Conservation (phyloP, 441 rosid species). For the Eruca vesicaria region DNA sequence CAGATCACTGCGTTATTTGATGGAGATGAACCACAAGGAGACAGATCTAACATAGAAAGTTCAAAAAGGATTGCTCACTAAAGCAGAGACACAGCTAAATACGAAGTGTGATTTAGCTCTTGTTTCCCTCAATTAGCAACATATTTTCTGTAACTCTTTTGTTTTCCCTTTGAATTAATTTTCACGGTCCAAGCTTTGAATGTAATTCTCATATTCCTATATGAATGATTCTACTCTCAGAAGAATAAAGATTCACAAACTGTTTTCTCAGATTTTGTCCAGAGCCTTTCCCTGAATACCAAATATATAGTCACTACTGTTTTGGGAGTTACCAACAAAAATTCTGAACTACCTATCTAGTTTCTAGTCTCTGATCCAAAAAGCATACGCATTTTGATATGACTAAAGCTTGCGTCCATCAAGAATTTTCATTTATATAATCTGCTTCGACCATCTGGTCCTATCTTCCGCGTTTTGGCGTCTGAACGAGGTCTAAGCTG, state of each 20-base stretch:
- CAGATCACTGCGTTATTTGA: no score
- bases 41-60: no score
- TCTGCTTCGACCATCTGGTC: conserved; percentile 8
- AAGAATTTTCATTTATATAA: conserved; percentile 14
- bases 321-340: conserved; percentile 11
- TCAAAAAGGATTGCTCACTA: conserved; percentile 65
- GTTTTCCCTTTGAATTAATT: no score
- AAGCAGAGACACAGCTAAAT: conserved; percentile 90
- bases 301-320: conserved; percentile 4
- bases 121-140: neutral
- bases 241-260: neutral
- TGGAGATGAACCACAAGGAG: no score
- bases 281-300: neutral
- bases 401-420: neutral
- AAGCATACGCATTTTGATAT: neutral
- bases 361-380: conserved; percentile 8
- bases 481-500: conserved; percentile 61
- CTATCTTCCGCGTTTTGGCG: conserved; percentile 39
- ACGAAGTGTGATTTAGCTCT: conserved; percentile 64
- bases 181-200: no score
- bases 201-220: neutral
- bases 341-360: neutral
- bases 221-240: conserved; percentile 16
- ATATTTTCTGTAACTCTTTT: neutral
- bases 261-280: neutral